Percentiles rank a stretch among this genome's conserved stretches.
Conservation (phyloP, 768 basidiomycete species). For the Asterophora lycoperdoides region DNA sequence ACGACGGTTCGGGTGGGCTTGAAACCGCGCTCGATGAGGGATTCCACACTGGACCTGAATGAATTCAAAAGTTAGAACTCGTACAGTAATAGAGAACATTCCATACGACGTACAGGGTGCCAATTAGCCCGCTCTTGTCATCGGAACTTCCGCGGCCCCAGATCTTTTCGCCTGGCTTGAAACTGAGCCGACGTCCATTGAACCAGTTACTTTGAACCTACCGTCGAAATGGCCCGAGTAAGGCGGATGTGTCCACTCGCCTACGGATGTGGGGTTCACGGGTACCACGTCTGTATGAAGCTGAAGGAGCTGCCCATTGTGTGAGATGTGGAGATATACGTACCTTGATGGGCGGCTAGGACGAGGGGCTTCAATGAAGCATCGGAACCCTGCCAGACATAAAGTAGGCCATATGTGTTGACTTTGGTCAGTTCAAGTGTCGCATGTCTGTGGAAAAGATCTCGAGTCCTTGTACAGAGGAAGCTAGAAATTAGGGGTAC, state of each 20-base stretch:
- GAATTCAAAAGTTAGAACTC: neutral
- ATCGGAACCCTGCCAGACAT: conserved; percentile 67
- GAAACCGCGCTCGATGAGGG: conserved; percentile 58
- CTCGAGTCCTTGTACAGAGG: neutral
- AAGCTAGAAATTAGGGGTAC: conserved; percentile 18
- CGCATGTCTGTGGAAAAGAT: conserved; percentile 56
- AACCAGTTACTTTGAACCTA: conserved; percentile 39
- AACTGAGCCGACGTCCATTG: conserved; percentile 34
- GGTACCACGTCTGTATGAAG: conserved; percentile 54
- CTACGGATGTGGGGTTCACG: conserved; percentile 44
- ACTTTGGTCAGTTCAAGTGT: conserved; percentile 60
- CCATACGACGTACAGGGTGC: conserved; percentile 45
- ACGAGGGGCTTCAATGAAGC: conserved; percentile 60
- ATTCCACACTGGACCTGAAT: conserved; percentile 53
- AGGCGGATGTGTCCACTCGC: conserved; percentile 53
- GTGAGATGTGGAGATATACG: conserved; percentile 26
- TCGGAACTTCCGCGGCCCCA: conserved; percentile 78
- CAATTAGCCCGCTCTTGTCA: conserved; percentile 72
- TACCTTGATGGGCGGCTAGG: conserved; percentile 63
- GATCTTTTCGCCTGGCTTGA: conserved; percentile 39
- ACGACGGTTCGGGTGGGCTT: conserved; percentile 60
- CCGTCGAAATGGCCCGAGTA: conserved; percentile 57
- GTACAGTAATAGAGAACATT: neutral
- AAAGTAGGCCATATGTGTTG: conserved; percentile 71
- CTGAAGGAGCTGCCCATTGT: conserved; percentile 5